Conservation (phyloP, 73 alveolate species). For the Tetrahymena thermophila region DNA sequence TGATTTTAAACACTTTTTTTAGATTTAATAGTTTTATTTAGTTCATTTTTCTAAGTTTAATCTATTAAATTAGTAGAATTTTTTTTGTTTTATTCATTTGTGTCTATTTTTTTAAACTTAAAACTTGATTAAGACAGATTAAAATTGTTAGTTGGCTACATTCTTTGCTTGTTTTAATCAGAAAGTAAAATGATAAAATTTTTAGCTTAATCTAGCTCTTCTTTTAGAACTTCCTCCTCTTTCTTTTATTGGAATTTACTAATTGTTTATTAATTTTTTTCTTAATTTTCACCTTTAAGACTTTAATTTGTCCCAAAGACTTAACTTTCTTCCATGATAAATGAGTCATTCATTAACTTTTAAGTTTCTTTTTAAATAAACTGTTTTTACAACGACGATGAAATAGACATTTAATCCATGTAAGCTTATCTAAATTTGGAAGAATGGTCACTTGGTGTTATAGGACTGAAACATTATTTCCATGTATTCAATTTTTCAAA, state of each 20-base stretch:
- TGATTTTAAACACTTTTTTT: not conserved
- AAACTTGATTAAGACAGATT: not conserved
- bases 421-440: not conserved
- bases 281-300: not conserved
- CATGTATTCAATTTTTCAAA: not conserved
- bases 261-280: not conserved
- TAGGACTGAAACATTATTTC: not conserved
- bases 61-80: not conserved
- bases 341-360: not conserved
- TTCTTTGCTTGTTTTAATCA: not conserved
- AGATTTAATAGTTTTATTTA: not conserved
- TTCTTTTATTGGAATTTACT: not conserved
- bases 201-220: not conserved
- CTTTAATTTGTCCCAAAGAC: not conserved
- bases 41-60: not conserved
- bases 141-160: not conserved
- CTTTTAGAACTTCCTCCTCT: not conserved
- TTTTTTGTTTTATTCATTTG: not conserved
- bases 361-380: not conserved
- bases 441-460: not conserved
- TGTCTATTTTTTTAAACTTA: not conserved
- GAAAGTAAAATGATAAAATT: not conserved
- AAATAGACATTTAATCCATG: not conserved
- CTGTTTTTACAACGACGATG: not conserved
- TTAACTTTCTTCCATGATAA: not conserved